Conservation (phyloP, 345 rosid species). For the Ricinus communis region DNA sequence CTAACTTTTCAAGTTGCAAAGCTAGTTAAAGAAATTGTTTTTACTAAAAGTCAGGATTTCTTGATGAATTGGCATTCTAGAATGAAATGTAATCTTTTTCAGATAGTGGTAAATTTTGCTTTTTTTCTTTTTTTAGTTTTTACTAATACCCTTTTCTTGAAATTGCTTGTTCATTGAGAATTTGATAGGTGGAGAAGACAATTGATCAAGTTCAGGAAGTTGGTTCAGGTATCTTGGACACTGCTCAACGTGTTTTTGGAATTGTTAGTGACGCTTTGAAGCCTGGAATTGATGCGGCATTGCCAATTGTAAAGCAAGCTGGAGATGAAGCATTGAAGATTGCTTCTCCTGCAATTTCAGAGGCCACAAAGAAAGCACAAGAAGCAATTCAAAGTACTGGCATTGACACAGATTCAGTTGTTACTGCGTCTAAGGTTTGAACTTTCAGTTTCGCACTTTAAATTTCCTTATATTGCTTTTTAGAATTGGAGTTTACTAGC, state of each 20-base stretch:
- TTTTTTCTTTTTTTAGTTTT: not conserved
- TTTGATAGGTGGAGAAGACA: slow-evolving; percentile 79
- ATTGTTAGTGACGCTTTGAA: slow-evolving; percentile 65
- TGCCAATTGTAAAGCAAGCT: slow-evolving; percentile 69
- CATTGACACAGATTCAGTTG: slow-evolving; percentile 68
- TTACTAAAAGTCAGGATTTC: not conserved
- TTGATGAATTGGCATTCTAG: not conserved
- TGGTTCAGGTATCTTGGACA: slow-evolving; percentile 60
- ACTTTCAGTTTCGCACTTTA: not conserved
- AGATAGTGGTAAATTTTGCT: too few relatives aligned
- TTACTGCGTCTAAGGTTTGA: slow-evolving; percentile 74
- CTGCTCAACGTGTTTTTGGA: slow-evolving; percentile 58
- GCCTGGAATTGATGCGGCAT: slow-evolving; percentile 69
- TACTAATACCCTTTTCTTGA: not conserved
- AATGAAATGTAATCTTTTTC: too few relatives aligned
- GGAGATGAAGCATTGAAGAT: slow-evolving; percentile 75
- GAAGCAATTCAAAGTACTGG: slow-evolving; percentile 87
- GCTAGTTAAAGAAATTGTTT: too few relatives aligned
- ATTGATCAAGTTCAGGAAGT: slow-evolving; percentile 69
- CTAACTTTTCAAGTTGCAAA: too few relatives aligned
- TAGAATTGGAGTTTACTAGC: not conserved
- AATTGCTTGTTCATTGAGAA: slow-evolving; percentile 10
- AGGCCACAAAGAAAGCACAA: slow-evolving; percentile 81
- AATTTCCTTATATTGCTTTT: slow-evolving; percentile 1
- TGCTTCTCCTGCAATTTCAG: slow-evolving; percentile 87